These are phyloP conservation scores for Xylaria hypoxylon DNA, from an alignment of 2,329 filamentous ascomycete species.

Conservation along the genomic window DNA sequence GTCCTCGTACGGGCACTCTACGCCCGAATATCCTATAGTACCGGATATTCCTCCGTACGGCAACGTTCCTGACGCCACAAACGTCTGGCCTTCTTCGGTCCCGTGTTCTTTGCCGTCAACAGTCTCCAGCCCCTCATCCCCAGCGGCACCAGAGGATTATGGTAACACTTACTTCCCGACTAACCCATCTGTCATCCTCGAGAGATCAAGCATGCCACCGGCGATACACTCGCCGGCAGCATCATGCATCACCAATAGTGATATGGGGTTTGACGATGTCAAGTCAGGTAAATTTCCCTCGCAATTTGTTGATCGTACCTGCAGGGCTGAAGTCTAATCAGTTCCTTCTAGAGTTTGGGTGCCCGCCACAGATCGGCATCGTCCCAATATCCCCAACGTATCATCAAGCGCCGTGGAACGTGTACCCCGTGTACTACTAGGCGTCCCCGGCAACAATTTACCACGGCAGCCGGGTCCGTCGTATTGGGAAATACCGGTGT, in stretches of 20 bases:
- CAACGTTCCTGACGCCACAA: slow-evolving; percentile 57
- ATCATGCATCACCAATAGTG: slow-evolving; percentile 47
- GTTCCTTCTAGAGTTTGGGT: slow-evolving; percentile 50
- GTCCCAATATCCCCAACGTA: slow-evolving; percentile 51
- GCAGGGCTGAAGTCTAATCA: slow-evolving; percentile 46
- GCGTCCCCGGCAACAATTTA: slow-evolving; percentile 45
- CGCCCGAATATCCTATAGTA: slow-evolving; percentile 59
- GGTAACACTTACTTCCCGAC: slow-evolving; percentile 61
- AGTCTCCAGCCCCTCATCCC: slow-evolving; percentile 65
- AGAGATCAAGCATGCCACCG: slow-evolving; percentile 48
- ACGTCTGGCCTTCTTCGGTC: slow-evolving; percentile 60
- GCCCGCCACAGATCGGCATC: slow-evolving; percentile 49
- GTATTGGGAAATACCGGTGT: slow-evolving; percentile 53
- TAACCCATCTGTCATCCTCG: slow-evolving; percentile 60
- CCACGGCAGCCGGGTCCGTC: slow-evolving; percentile 25
- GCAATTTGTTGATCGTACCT: slow-evolving; percentile 30
- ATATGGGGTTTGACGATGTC: slow-evolving; percentile 52
- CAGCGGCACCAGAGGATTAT: slow-evolving; percentile 61
- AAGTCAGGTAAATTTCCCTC: slow-evolving; percentile 49
- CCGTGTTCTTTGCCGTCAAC: slow-evolving; percentile 60
- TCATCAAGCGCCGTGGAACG: slow-evolving; percentile 51
- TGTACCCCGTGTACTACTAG: slow-evolving; percentile 54
- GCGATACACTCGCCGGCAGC: slow-evolving; percentile 50
- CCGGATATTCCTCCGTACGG: slow-evolving; percentile 58
- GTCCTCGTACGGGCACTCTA: slow-evolving; percentile 57